Evolutionary conservation across 495 filamentous ascomycete genomes (phyloP).

Genomic region (Hyaloscypha variabilis): DNA sequence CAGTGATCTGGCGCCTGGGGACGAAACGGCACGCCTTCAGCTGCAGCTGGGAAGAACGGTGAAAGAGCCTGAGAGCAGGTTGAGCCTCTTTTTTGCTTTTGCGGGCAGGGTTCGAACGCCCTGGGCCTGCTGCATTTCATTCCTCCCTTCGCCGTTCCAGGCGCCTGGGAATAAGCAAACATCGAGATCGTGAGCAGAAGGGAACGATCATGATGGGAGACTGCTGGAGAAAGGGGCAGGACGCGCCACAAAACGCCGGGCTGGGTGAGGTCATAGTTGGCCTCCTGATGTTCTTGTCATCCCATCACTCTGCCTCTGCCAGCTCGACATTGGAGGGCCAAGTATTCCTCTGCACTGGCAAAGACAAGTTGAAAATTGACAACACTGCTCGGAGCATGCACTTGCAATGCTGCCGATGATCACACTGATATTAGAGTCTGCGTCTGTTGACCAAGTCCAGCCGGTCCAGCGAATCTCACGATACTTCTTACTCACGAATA

Average conservation of each 20-base stretch:
- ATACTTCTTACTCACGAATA: slow-evolving; percentile 23
- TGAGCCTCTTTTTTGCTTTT: slow-evolving; percentile 22
- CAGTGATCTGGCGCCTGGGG: not conserved
- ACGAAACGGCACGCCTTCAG: not conserved
- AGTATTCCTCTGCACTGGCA: not conserved
- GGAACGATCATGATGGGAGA: not conserved
- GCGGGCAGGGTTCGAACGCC: slow-evolving; percentile 5
- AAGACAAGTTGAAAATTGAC: not conserved
- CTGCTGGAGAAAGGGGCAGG: slow-evolving; percentile 10
- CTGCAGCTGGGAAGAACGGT: not conserved
- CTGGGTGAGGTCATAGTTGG: slow-evolving; percentile 4
- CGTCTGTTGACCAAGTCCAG: slow-evolving; percentile 3
- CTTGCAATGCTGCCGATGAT: slow-evolving; percentile 23
- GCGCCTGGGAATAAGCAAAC: slow-evolving; percentile 8
- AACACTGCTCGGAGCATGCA: not conserved
- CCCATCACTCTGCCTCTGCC: not conserved
- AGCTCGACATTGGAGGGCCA: not conserved
- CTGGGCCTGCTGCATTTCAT: slow-evolving; percentile 9
- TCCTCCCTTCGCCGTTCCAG: not conserved
- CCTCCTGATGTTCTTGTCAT: not conserved
- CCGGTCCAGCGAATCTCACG: slow-evolving; percentile 22
- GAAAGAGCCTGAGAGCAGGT: not conserved
- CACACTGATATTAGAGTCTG: slow-evolving; percentile 6
- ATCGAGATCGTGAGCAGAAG: not conserved
- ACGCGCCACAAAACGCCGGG: slow-evolving; percentile 3